A percentile compares a stretch with the other conserved stretches of the same genome.
Conservation (phyloP, 148 eudicot genomes). For the Polygonum maritimum region DNA sequence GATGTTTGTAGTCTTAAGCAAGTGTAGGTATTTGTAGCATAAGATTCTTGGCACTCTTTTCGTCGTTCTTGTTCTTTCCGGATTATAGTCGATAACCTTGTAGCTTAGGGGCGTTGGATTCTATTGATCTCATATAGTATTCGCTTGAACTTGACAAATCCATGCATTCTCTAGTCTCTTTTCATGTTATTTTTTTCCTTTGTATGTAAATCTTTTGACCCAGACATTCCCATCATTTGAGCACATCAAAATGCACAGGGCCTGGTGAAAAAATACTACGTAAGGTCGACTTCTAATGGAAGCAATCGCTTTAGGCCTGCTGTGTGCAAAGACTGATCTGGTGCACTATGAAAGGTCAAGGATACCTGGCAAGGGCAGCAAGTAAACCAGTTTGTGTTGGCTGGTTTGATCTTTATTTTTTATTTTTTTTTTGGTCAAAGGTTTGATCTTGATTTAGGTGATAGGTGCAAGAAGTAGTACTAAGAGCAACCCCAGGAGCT, state of each 20-base stretch:
- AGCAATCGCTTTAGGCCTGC: too few species aligned
- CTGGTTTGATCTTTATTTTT: too few species aligned
- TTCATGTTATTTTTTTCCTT: neutral
- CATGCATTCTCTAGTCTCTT: neutral
- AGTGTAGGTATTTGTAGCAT: conserved; percentile 5
- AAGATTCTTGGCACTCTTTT: neutral
- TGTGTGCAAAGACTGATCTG: too few species aligned
- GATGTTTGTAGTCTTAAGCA: neutral
- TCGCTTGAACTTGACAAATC: neutral
- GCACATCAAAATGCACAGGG: neutral
- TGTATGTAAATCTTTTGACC: neutral
- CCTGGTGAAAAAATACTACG: neutral
- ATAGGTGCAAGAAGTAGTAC: too few species aligned
- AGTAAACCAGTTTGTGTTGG: too few species aligned
- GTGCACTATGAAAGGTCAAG: too few species aligned
- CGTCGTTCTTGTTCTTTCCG: neutral
- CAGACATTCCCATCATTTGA: too few species aligned
- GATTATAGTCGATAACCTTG: neutral
- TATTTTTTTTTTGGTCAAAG: too few species aligned
- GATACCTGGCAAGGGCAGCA: too few species aligned
- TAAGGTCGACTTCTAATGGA: too few species aligned
- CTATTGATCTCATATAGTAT: neutral
- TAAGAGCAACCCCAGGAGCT: too few species aligned
- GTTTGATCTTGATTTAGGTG: too few species aligned
- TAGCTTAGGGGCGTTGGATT: conserved; percentile 2